Evolutionary conservation across 345 rosid species (phyloP), one percentile per base, ranked within the genome.

Genomic region (Kandelia obovata): DNA sequence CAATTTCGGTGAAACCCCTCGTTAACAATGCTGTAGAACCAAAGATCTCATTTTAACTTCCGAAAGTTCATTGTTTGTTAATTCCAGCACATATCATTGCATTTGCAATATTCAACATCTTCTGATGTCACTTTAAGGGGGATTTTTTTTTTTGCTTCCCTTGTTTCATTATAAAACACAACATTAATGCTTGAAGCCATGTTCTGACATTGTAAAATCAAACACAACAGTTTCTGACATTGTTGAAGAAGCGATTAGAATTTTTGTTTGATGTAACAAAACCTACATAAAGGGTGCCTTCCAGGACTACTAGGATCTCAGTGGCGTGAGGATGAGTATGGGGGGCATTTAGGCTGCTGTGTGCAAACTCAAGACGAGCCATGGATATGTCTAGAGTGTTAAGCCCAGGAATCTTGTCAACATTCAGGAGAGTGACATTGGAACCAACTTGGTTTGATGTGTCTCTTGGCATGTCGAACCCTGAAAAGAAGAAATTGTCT

Each of bases 381-480:
- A 68, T 5, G 15, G 71, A 68, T 16, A 68, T 39, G 20, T 64
- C 71, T 2, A 68, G 27, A 20, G 71, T 58, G 71, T 68, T 58
- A 0, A 68, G 71, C 5, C 71, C 64, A 19, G 71, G 71, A 3
- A 68, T 26, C 27, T 39, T 53, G 7, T 21, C 64, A 20, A 46
- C 64, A 3, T 46, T 58, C 5, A 58, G 31, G 17, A 49, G 64
- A 0, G 71, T 68, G 39, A 43, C 64, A 10, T 27, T 68, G 0
- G 56, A 57, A 20, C 64, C 71, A 1, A 58, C 26, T 11, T 9
- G 37, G 31, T 58, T 58, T 8, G 56, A 58, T 68, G 71, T 58
- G 25, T 59, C 43, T 20, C 64, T 53, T 26, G 56, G 8, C 6
- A 58, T 19, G 61, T 68, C 5, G 4, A 68, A 62, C 20, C 71